Conservation (phyloP, 441 rosid genomes). For the Erysimum cheiri region DNA sequence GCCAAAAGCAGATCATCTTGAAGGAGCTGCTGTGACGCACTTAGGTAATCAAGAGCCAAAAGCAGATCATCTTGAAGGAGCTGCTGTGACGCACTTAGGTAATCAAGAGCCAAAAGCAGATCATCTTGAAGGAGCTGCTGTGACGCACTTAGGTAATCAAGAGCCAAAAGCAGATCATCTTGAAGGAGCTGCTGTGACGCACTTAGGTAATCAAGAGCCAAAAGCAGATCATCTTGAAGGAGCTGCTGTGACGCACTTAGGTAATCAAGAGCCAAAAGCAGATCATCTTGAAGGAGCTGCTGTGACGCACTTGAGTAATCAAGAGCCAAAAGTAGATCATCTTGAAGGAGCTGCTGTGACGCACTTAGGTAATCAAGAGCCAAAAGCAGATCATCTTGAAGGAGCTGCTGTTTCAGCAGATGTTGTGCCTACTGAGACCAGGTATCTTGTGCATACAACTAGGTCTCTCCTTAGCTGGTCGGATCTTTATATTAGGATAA, state of each 20-base stretch:
- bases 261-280: slow-evolving; percentile 29
- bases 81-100: slow-evolving; percentile 6
- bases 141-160: slow-evolving; percentile 27
- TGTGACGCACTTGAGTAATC: slow-evolving; percentile 10
- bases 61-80: slow-evolving; percentile 23
- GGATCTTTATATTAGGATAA: background rate
- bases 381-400: slow-evolving; percentile 24
- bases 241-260: background rate
- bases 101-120: slow-evolving; percentile 31
- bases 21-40: slow-evolving; percentile 11
- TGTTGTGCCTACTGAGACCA: slow-evolving; percentile 27
- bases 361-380: slow-evolving; percentile 27
- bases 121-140: slow-evolving; percentile 5
- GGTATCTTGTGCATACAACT: slow-evolving; percentile 27
- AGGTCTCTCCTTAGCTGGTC: slow-evolving; percentile 13
- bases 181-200: slow-evolving; percentile 1
- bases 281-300: slow-evolving; percentile 23
- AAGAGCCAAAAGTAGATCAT: slow-evolving; percentile 26
- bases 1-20: slow-evolving; percentile 16
- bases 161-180: slow-evolving; percentile 27
- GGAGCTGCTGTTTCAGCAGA: slow-evolving; percentile 27
- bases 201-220: slow-evolving; percentile 27
- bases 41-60: slow-evolving; percentile 31
- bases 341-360: slow-evolving; percentile 10
- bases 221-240: slow-evolving; percentile 28